A percentile compares a stretch with the other conserved stretches of the same genome.
These are phyloP conservation scores for Verbena officinalis DNA, from an alignment of 257 asterid genomes.

Conservation along the genomic window DNA sequence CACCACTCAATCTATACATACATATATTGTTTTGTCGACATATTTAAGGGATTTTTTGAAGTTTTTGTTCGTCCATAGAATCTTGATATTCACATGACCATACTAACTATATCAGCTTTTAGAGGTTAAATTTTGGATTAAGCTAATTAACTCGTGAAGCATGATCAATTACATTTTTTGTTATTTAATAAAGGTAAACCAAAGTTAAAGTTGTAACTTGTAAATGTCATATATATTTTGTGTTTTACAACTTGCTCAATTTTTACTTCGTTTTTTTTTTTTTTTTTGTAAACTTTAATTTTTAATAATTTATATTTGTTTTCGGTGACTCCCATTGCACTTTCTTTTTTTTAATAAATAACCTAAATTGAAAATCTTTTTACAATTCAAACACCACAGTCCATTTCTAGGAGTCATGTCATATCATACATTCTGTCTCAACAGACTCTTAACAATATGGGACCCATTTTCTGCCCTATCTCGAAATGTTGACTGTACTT, in stretches of 20 bases:
- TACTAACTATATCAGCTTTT: conserved; percentile 28
- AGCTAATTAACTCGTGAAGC: background rate
- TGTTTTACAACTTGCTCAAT: no score
- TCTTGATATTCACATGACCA: conserved; percentile 35
- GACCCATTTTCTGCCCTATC: background rate
- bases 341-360: no score
- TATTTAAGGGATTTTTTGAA: conserved; percentile 8
- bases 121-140: background rate
- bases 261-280: no score
- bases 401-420: background rate
- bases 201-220: no score
- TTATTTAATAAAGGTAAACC: no score
- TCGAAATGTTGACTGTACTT: background rate
- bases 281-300: no score
- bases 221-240: no score
- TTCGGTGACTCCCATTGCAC: no score
- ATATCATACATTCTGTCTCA: background rate
- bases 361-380: background rate
- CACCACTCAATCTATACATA: conserved; percentile 30
- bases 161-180: background rate
- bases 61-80: conserved; percentile 40
- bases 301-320: no score
- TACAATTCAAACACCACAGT: background rate
- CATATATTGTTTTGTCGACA: conserved; percentile 18
- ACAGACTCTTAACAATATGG: background rate